Conservation (phyloP, 495 filamentous ascomycete genomes). For the Lichina pygmaea region DNA sequence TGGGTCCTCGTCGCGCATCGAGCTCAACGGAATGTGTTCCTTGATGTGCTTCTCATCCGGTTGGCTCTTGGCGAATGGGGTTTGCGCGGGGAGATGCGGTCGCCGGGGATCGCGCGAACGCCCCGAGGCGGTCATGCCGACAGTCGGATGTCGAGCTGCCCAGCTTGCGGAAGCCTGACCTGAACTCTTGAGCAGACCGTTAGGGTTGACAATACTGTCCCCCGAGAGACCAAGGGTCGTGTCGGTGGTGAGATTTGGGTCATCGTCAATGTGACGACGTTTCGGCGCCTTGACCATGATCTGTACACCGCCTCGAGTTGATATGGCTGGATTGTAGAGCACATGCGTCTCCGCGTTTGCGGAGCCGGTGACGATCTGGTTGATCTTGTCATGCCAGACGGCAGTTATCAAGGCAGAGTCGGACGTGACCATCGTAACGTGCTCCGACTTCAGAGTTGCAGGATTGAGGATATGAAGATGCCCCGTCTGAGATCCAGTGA, state of each 20-base stretch:
- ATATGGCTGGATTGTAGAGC: conserved; percentile 68
- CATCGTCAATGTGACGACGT: conserved; percentile 80
- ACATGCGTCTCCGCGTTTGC: conserved; percentile 71
- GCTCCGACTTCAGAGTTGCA: conserved; percentile 58
- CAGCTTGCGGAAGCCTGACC: conserved; percentile 21
- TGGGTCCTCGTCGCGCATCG: conserved; percentile 94
- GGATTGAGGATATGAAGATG: conserved; percentile 84
- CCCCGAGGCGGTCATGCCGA: conserved; percentile 58
- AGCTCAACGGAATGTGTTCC: conserved; percentile 64
- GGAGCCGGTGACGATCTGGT: conserved; percentile 87
- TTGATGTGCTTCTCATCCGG: conserved; percentile 77
- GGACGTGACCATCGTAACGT: conserved; percentile 64
- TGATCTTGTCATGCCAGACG: conserved; percentile 78
- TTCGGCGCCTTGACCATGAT: conserved; percentile 89
- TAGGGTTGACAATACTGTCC: conserved; percentile 52
- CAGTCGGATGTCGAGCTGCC: conserved; percentile 38
- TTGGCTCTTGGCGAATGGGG: conserved; percentile 75
- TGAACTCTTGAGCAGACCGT: conserved; percentile 20
- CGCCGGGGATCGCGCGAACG: conserved; percentile 50
- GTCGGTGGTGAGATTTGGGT: conserved; percentile 63
- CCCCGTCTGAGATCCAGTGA: conserved; percentile 70
- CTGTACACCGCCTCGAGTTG: conserved; percentile 52
- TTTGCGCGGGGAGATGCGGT: conserved; percentile 58
- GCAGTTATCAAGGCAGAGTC: conserved; percentile 60
- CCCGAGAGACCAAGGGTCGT: conserved; percentile 48